phyloP scores from a whole-genome alignment of 805 yeast genomes.

The Candida argentea region DNA sequence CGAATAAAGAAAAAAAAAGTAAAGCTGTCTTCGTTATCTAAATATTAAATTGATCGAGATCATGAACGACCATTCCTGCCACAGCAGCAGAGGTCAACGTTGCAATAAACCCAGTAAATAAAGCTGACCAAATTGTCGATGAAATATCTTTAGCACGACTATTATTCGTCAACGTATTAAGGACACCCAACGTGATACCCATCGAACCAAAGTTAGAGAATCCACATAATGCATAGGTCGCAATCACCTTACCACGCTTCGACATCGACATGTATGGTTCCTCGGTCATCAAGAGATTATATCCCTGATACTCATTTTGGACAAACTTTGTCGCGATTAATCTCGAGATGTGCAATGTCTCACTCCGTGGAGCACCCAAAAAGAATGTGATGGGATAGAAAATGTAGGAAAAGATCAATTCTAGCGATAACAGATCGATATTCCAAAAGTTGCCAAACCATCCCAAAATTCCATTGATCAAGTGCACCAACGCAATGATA shows the following conservation, averaged over 20 bases:
- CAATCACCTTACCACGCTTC: conserved; percentile 42
- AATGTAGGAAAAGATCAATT: conserved; percentile 46
- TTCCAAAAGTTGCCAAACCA: conserved; percentile 61
- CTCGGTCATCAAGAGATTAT: conserved; percentile 25
- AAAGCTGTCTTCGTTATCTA: not conserved
- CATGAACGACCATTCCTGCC: conserved; percentile 55
- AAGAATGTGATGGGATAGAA: conserved; percentile 53
- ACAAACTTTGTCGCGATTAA: conserved; percentile 48
- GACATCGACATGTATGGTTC: conserved; percentile 39
- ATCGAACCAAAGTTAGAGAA: conserved; percentile 54
- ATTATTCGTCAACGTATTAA: conserved; percentile 44
- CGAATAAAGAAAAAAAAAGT: not conserved
- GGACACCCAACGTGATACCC: conserved; percentile 53
- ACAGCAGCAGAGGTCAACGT: conserved; percentile 48
- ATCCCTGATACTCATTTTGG: conserved; percentile 55
- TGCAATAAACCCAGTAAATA: conserved; percentile 42
- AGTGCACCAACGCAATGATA: conserved; percentile 50
- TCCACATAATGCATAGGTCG: conserved; percentile 55
- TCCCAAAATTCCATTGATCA: conserved; percentile 43
- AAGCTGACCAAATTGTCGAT: conserved; percentile 35
- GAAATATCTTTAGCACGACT: conserved; percentile 39
- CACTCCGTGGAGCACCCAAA: conserved; percentile 45
- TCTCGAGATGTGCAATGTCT: conserved; percentile 39
- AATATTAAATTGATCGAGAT: conserved; percentile 18
- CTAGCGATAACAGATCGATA: conserved; percentile 40